Base-by-base conservation (phyloP, 2,329 filamentous ascomycete genomes). In the Ophiostoma sp. region DNA sequence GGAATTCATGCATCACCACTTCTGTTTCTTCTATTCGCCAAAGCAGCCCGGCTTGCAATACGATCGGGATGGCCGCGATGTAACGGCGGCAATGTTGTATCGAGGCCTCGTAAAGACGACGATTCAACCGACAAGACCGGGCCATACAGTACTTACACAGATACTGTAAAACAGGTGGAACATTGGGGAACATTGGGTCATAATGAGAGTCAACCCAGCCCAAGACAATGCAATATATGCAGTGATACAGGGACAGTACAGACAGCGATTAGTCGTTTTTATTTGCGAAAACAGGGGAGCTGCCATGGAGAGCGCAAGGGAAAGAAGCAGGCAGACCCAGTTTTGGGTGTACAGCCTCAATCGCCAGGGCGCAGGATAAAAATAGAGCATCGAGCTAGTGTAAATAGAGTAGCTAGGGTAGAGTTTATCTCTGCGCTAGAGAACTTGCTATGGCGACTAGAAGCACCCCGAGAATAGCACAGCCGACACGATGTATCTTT, bases 301-400 rank as follows among this genome's bases (percentile, higher is more conserved):
- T 48, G 44, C 44, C 44, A 48, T 17, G 44, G 44, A 48, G 6
- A 23, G n/a, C n/a, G 52, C 52, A 7, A 54, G 23, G 52, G n/a
- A 54, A 23, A 10, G 54, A 23, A 31, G n/a, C n/a, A 31, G 23
- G 57, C n/a, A 33, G 57, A 62, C 57, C 57, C 57, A 62, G 27
- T 65, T 65, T 65, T 39, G 33, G 11, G 27, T 65, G 62, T 65
- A 65, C 62, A 65, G 62, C 62, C 62, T 65, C 62, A 65, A 65
- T 65, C 33, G 33, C 27, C 57, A 57, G 52, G 17, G 44, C 44
- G 44, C 52, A 27, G 4, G 52, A n/a, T 57, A 57, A 57, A 57
- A 57, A 57, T 57, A 57, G 52, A 57, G 52, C 20, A 48, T 48
- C 17, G 5, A 48, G 17, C 15, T 5, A 6, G 17, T 23, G 17